Base-by-base conservation (phyloP, 176 grass and related monocot species). In the Carex myosuroides region DNA sequence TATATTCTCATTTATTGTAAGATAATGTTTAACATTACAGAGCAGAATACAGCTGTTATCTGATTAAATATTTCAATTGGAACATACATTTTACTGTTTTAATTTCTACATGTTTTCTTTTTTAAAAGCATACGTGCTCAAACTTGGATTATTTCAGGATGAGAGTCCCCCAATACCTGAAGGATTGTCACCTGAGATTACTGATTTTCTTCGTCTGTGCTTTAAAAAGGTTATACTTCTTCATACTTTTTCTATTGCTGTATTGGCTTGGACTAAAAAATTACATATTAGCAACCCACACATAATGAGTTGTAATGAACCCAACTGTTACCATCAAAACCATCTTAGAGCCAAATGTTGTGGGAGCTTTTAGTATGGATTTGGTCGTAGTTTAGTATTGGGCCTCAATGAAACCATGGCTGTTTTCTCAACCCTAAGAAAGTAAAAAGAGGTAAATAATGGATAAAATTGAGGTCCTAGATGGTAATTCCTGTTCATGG, bases 191-290 rank as follows among this genome's bases (percentile, higher is more conserved):
- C 91, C 93, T 79, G 93, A 93, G 74, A 99, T 95, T 73, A 95
- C 93, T 69, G 96, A 99, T 90, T 99, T 99, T 94, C 93, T 99
- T 67, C 90, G 88, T 48, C 93, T 91, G 65, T 99, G 96, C 89
- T 99, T 99, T 85, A 92, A 92, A 71, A 99, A 99, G 93, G 96
- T 95, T 80, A 60, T 57, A 30, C 24, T 52, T 33, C 70, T 53
- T 66, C 44, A 10, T 81, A 60, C 35, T 17, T 67, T 6, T 26
- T 60, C 20, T 80, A n/a, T 60, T 62, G 14, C 21, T 65, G 41
- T 67, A 82, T 82, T 81, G 3, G 14, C 39, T 48, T 81, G 14
- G 56, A 81, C 62, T 60, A 29, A 8, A 81, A 60, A 82, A 33
- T 67, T 46, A 54, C 46, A 75, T 75, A 71, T 71, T 44, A 71